Conservation (phyloP, 1,284 basidiomycete genomes). For the Ustilago vetiveriae region DNA sequence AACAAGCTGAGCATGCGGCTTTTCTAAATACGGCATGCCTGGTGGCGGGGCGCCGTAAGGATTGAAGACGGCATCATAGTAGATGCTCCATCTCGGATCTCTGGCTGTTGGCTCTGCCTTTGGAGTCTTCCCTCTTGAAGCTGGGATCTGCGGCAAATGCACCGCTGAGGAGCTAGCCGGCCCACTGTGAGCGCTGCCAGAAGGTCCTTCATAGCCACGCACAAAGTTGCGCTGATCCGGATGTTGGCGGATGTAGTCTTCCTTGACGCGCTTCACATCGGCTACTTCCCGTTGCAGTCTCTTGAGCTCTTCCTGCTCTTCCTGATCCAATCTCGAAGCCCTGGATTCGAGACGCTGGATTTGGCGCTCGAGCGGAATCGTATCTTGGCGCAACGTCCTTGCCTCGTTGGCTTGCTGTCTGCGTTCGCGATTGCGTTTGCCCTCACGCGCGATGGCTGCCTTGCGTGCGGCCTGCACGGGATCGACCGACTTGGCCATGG, state of each 20-base stretch:
- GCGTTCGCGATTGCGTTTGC: conserved; percentile 62
- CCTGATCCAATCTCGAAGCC: conserved; percentile 13
- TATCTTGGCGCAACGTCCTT: conserved; percentile 33
- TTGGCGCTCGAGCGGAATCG: conserved; percentile 41
- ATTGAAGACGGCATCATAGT: conserved; percentile 92
- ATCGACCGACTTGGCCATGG: conserved; percentile 54
- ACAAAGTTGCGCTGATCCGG: conserved; percentile 85
- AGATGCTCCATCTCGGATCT: conserved; percentile 75
- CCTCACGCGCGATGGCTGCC: conserved; percentile 52
- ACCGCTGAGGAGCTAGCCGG: background rate
- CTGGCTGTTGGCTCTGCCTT: background rate
- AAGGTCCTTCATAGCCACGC: conserved; percentile 68
- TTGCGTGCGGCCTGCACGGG: conserved; percentile 67
- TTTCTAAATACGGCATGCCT: conserved; percentile 91
- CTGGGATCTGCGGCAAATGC: background rate
- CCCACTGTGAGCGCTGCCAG: background rate
- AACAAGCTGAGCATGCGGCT: conserved; percentile 36
- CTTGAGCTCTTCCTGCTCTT: conserved; percentile 43
- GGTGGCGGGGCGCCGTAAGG: conserved; percentile 94
- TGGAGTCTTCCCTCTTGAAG: background rate
- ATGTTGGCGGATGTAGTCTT: conserved; percentile 78
- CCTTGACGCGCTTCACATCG: conserved; percentile 51
- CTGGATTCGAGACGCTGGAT: conserved; percentile 44
- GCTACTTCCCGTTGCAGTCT: conserved; percentile 43
- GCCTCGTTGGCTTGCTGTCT: conserved; percentile 58